Conservation (phyloP, 306 rosid genomes). For the Prunus salicina region DNA sequence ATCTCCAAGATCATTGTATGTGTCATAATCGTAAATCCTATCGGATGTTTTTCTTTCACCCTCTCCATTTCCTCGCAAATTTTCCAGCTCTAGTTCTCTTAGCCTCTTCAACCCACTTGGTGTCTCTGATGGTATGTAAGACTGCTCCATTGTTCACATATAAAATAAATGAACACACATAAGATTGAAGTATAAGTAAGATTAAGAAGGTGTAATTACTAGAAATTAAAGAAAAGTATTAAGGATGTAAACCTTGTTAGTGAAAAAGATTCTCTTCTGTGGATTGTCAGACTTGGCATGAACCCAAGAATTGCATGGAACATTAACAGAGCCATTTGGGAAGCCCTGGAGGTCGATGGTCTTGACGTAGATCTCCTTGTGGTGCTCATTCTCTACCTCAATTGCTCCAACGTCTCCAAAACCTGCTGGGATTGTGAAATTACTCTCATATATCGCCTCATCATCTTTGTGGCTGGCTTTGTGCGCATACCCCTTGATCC, state of each 20-base stretch:
- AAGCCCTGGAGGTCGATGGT: constrained; percentile 43
- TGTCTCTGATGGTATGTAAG: constrained; percentile 60
- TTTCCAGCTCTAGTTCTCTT: constrained; percentile 42
- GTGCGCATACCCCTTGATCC: constrained; percentile 45
- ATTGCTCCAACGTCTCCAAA: constrained; percentile 67
- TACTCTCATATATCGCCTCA: constrained; percentile 42
- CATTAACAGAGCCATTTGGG: constrained; percentile 21
- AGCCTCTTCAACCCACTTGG: constrained; percentile 55
- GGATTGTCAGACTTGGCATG: constrained; percentile 61
- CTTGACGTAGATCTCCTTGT: constrained; percentile 59
- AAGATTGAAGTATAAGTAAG: not conserved
- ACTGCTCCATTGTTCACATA: constrained; percentile 33
- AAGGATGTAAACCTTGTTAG: constrained; percentile 44
- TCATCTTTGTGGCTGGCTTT: constrained; percentile 25
- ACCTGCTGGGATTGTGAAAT: constrained; percentile 44
- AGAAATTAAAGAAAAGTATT: not conserved
- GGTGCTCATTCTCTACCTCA: constrained; percentile 71
- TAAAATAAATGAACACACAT: not conserved
- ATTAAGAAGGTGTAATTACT: not conserved
- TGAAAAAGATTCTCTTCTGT: constrained; percentile 54
- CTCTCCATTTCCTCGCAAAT: constrained; percentile 48
- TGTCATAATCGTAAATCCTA: constrained; percentile 65
- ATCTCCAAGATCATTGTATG: constrained; percentile 67
- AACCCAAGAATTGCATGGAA: constrained; percentile 60
- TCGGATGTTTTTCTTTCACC: constrained; percentile 47